Evolutionary conservation across 2,329 filamentous ascomycete genomes (phyloP).

Genomic region (Nannizziopsis barbatae): DNA sequence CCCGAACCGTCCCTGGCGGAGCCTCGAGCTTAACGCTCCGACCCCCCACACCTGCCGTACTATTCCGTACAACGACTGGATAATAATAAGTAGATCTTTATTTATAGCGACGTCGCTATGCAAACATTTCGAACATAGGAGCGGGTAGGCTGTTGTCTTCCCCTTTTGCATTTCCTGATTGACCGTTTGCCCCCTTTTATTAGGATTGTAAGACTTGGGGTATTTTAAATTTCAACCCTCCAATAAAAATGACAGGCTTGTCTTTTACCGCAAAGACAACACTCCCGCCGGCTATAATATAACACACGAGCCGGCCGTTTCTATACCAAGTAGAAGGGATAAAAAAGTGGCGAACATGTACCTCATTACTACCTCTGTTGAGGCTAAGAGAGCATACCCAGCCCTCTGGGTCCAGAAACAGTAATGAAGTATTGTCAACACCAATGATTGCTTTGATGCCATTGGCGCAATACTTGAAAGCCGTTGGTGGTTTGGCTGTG

Average conservation of each 20-base stretch:
- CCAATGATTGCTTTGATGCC: neutral
- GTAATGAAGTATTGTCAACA: neutral
- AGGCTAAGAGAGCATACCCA: neutral
- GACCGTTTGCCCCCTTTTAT: too few relatives aligned
- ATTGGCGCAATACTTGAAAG: neutral
- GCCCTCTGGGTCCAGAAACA: neutral
- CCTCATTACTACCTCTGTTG: neutral
- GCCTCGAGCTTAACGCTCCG: too few relatives aligned
- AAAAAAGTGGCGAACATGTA: neutral
- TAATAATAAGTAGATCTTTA: too few relatives aligned
- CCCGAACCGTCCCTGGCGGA: too few relatives aligned
- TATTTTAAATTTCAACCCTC: neutral
- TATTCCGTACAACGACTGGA: too few relatives aligned
- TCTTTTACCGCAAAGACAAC: neutral
- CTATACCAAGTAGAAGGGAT: neutral
- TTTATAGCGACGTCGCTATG: too few relatives aligned
- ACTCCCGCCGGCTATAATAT: neutral
- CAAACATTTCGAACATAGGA: too few relatives aligned
- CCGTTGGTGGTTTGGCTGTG: neutral
- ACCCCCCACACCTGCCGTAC: too few relatives aligned
- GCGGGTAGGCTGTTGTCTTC: too few relatives aligned
- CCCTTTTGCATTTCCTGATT: too few relatives aligned
- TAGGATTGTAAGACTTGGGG: neutral
- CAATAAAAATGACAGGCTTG: neutral
- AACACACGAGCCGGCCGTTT: neutral